Base-by-base conservation (phyloP, 139 green algal species). In the Micromonas commoda region DNA sequence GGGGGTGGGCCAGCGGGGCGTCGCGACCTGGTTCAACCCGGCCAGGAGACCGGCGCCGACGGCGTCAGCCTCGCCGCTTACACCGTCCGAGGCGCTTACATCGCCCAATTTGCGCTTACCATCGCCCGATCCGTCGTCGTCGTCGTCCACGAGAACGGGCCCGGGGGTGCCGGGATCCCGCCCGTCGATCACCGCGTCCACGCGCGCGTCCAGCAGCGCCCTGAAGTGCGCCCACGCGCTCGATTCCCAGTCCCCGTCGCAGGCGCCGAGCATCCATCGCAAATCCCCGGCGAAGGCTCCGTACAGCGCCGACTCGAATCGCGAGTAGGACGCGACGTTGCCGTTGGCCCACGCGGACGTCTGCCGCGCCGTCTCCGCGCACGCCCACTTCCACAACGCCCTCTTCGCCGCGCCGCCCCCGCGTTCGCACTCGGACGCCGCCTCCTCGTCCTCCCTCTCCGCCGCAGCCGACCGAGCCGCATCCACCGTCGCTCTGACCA, bases 331-430 rank as follows among this genome's bases (percentile, higher is more conserved):
- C 4, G 19, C 5, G 4, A 13, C 13, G n/a, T 24, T 6, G 19
- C 19, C 4, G n/a, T 68, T 68, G 9, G 9, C 61, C 19, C n/a
- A 68, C 61, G 31, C 32, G 5, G 9, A 24, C n/a, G 32, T 68
- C 5, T 68, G 61, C 32, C 61, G 61, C 9, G 61, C 61, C 9
- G 61, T 26, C 9, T 35, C 61, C 61, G 32, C 32, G 19, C 61
- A 68, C 61, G 61, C 32, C 66, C 66, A 73, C 2, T 73, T 73
- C 66, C 66, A 73, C 66, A 73, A 24, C n/a, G n/a, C n/a, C n/a
- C n/a, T n/a, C n/a, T n/a, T n/a, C n/a, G n/a, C n/a, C n/a, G n/a
- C n/a, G n/a, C n/a, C n/a, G n/a, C n/a, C n/a, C n/a, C n/a, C n/a
- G n/a, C n/a, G n/a, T n/a, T n/a, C n/a, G n/a, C n/a, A n/a, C n/a